A percentile compares a stretch with the other conserved stretches of the same genome.
Evolutionary conservation across 306 rosid species (phyloP).

Genomic region (Oemleria cerasiformis): DNA sequence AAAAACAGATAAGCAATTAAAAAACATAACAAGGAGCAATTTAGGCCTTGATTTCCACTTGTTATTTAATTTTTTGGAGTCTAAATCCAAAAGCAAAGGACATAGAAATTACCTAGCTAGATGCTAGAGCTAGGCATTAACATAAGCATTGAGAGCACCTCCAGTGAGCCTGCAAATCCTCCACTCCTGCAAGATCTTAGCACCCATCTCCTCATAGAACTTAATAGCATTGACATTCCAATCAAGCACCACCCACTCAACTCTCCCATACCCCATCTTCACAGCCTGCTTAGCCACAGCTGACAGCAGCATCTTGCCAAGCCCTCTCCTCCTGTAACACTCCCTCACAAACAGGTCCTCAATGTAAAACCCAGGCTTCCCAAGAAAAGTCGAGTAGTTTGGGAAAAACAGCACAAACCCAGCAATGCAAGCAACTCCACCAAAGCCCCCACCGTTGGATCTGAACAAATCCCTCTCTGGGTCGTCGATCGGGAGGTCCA

Average conservation of each 20-base stretch:
- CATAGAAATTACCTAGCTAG: neutral
- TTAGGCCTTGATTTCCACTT: neutral
- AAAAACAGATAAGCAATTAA: neutral
- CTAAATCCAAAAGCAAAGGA: neutral
- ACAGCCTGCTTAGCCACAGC: slow-evolving; percentile 88
- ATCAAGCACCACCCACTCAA: slow-evolving; percentile 86
- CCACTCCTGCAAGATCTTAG: slow-evolving; percentile 68
- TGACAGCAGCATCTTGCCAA: slow-evolving; percentile 60
- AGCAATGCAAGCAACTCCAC: slow-evolving; percentile 36
- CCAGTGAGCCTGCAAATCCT: slow-evolving; percentile 81
- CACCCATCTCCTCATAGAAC: slow-evolving; percentile 83
- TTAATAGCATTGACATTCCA: slow-evolving; percentile 74
- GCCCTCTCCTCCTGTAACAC: slow-evolving; percentile 72
- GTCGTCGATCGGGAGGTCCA: slow-evolving; percentile 61
- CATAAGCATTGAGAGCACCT: slow-evolving; percentile 60
- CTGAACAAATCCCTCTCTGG: slow-evolving; percentile 47
- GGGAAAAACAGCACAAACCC: slow-evolving; percentile 84
- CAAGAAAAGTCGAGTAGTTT: slow-evolving; percentile 58
- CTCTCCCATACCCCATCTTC: slow-evolving; percentile 84
- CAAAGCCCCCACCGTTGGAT: slow-evolving; percentile 14
- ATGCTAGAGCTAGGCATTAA: slow-evolving; percentile 7
- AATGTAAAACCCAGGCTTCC: slow-evolving; percentile 70
- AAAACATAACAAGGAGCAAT: neutral
- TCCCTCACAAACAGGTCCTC: slow-evolving; percentile 83
- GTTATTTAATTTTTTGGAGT: neutral